Conservation (phyloP, 768 basidiomycete species). For the Trametes punicea region DNA sequence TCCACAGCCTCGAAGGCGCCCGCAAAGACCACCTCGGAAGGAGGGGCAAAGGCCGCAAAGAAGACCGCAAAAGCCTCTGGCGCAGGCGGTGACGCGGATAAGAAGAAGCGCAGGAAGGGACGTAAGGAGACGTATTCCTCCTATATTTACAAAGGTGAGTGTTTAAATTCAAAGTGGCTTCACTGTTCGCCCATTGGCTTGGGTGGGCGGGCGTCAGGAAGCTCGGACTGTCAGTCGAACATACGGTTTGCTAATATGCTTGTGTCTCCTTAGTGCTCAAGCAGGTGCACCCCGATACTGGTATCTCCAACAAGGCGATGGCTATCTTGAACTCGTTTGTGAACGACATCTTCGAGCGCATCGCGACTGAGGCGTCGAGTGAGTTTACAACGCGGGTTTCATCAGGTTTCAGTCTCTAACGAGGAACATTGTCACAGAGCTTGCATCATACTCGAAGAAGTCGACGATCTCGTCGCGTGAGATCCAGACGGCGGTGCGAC, state of each 20-base stretch:
- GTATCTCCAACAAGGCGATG: slow-evolving; percentile 98
- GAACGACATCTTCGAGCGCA: slow-evolving; percentile 92
- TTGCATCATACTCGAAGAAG: slow-evolving; percentile 97
- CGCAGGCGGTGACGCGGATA: slow-evolving; percentile 52
- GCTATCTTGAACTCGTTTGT: slow-evolving; percentile 90
- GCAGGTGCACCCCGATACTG: slow-evolving; percentile 97
- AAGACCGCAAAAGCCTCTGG: slow-evolving; percentile 49
- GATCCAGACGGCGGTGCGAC: slow-evolving; percentile 93
- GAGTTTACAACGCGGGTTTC: slow-evolving; percentile 27
- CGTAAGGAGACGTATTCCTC: slow-evolving; percentile 93
- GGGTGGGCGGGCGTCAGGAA: background rate
- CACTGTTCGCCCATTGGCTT: background rate
- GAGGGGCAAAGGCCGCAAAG: slow-evolving; percentile 51
- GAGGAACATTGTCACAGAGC: slow-evolving; percentile 47
- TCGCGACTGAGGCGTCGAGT: slow-evolving; percentile 89
- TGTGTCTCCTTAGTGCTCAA: slow-evolving; percentile 63
- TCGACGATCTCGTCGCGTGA: slow-evolving; percentile 98
- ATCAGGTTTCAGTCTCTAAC: background rate
- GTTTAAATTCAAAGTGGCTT: background rate
- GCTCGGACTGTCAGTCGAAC: background rate
- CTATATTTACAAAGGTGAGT: slow-evolving; percentile 89
- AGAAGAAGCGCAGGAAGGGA: slow-evolving; percentile 86
- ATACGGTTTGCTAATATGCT: slow-evolving; percentile 3
- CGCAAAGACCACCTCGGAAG: slow-evolving; percentile 47
- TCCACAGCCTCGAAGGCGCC: slow-evolving; percentile 61